phyloP scores from a whole-genome alignment of 495 filamentous ascomycete species.

The Aspergillus kassunensis region DNA sequence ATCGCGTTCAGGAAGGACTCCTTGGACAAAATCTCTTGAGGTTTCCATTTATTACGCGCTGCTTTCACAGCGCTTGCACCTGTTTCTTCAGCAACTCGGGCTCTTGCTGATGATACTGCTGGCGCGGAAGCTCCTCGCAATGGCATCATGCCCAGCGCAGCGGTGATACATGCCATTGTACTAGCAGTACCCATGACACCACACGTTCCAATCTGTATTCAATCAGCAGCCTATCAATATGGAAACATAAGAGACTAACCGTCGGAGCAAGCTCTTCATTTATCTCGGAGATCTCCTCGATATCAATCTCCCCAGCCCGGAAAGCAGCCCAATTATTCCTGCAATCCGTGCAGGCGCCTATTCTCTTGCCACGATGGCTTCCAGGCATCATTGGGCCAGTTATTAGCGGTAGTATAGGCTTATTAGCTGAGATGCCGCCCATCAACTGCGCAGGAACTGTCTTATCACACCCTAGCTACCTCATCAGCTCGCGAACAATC shows the following conservation, averaged over 20 bases:
- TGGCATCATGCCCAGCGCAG: slow-evolving; percentile 61
- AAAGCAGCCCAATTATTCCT: slow-evolving; percentile 65
- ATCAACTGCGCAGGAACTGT: slow-evolving; percentile 65
- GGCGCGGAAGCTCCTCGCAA: slow-evolving; percentile 57
- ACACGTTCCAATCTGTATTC: slow-evolving; percentile 55
- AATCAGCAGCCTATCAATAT: background rate
- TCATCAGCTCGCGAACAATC: background rate
- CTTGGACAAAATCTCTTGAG: slow-evolving; percentile 53
- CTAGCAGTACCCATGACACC: slow-evolving; percentile 69
- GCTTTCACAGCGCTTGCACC: slow-evolving; percentile 52
- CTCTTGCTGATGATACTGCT: slow-evolving; percentile 59
- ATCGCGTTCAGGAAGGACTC: slow-evolving; percentile 66
- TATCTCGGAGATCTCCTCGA: slow-evolving; percentile 62
- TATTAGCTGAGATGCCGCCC: slow-evolving; percentile 67
- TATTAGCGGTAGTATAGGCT: slow-evolving; percentile 58
- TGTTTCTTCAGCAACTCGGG: slow-evolving; percentile 61
- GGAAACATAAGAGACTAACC: slow-evolving; percentile 29
- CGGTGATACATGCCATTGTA: slow-evolving; percentile 65
- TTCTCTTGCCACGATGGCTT: slow-evolving; percentile 51
- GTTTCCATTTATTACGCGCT: slow-evolving; percentile 37
- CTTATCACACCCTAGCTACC: slow-evolving; percentile 60
- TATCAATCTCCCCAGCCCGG: slow-evolving; percentile 55
- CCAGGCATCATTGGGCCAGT: slow-evolving; percentile 69
- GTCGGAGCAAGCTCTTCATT: slow-evolving; percentile 66
- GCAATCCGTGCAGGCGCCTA: slow-evolving; percentile 67